Evolutionary conservation across 495 filamentous ascomycete genomes (phyloP).

Genomic region (Tuber aestivum): DNA sequence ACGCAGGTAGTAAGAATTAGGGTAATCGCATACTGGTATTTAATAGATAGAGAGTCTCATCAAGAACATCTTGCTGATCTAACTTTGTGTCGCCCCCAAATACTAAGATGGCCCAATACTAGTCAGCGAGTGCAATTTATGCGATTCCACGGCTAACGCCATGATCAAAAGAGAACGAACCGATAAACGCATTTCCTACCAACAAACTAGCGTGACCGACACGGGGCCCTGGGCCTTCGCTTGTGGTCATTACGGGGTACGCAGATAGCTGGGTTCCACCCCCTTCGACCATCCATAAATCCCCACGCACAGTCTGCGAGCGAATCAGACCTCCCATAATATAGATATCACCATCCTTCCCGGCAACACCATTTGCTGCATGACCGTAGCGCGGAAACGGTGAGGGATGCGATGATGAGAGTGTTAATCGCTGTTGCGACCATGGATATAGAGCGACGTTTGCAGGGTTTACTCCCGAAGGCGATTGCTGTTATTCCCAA

Average conservation of each 20-base stretch:
- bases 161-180: slow-evolving; percentile 23
- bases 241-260: slow-evolving; percentile 82
- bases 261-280: slow-evolving; percentile 75
- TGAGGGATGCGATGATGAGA: slow-evolving; percentile 71
- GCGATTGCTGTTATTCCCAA: slow-evolving; percentile 35
- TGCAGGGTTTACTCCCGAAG: slow-evolving; percentile 30
- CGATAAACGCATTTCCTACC: slow-evolving; percentile 97
- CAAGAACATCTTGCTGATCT: slow-evolving; percentile 80
- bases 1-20: neutral
- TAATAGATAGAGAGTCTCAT: slow-evolving; percentile 91
- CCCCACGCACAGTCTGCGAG: slow-evolving; percentile 88
- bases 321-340: slow-evolving; percentile 96
- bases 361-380: slow-evolving; percentile 83
- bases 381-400: slow-evolving; percentile 97
- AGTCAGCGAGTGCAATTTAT: slow-evolving; percentile 10
- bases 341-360: slow-evolving; percentile 95
- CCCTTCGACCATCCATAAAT: slow-evolving; percentile 96
- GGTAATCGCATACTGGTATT: slow-evolving; percentile 76
- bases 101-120: slow-evolving; percentile 44
- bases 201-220: slow-evolving; percentile 92
- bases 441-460: slow-evolving; percentile 75
- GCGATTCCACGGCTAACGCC: neutral
- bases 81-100: slow-evolving; percentile 98
- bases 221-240: slow-evolving; percentile 89
- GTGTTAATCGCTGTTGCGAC: slow-evolving; percentile 84